These are phyloP conservation scores for Leccinum griseonigrum DNA, from an alignment of 1,284 basidiomycete species.

Conservation along the genomic window DNA sequence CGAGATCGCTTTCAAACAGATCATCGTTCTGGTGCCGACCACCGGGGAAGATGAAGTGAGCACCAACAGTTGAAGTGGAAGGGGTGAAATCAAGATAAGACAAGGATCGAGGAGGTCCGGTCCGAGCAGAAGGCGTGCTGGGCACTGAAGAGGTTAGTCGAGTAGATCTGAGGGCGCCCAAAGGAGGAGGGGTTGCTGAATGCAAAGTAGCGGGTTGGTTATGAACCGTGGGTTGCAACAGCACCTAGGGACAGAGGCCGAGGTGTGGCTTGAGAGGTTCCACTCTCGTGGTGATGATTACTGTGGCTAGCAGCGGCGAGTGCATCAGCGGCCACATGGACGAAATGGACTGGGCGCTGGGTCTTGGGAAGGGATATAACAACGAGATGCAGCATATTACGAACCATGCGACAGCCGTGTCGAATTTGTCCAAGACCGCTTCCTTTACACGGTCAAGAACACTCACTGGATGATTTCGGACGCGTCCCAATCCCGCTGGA, in stretches of 20 bases:
- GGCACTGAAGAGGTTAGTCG: conserved; percentile 26
- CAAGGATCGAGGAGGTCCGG: conserved; percentile 71
- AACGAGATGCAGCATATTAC: neutral
- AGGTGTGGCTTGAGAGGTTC: neutral
- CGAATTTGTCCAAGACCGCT: conserved; percentile 21
- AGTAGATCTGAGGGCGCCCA: conserved; percentile 2
- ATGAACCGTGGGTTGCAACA: conserved; percentile 2
- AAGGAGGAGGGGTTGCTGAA: conserved; percentile 11
- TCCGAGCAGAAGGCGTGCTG: conserved; percentile 61
- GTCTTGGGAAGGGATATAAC: neutral
- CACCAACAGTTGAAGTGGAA: conserved; percentile 41
- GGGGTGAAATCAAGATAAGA: conserved; percentile 58
- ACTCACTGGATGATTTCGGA: conserved; percentile 21
- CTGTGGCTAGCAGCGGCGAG: conserved; percentile 1
- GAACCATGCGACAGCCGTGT: conserved; percentile 30
- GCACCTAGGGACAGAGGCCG: neutral
- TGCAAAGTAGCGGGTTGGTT: conserved; percentile 12
- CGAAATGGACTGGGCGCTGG: conserved; percentile 3
- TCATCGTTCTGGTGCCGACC: conserved; percentile 27
- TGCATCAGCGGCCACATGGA: conserved; percentile 7
- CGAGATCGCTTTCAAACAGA: conserved; percentile 32
- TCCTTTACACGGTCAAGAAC: conserved; percentile 18
- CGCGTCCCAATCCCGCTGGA: conserved; percentile 40
- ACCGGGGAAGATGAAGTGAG: conserved; percentile 19
- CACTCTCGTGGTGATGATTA: conserved; percentile 1